Conservation (phyloP, 1,139 yeast species). For the Saccharomyces hybrid region DNA sequence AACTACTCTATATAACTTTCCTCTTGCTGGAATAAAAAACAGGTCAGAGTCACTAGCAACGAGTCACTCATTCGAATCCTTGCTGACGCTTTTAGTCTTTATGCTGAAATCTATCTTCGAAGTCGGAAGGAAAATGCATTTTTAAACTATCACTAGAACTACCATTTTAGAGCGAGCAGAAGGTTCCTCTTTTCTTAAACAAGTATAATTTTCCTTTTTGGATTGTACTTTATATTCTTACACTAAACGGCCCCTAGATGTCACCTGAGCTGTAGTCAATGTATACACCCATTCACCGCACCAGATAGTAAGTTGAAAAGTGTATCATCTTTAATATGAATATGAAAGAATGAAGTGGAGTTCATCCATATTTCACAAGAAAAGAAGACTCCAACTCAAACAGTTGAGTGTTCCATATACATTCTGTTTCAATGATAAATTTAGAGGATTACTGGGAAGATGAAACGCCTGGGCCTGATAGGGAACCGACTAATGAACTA, state of each 20-base stretch:
- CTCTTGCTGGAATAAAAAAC: neutral
- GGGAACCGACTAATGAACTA: constrained; percentile 8
- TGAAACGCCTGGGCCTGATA: neutral
- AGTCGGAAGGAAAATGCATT: neutral
- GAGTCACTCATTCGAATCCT: constrained; percentile 2
- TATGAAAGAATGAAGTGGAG: neutral
- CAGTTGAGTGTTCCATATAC: neutral
- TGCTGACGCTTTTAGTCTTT: neutral
- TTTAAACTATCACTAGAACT: neutral
- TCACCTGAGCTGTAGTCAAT: neutral
- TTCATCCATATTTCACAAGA: neutral
- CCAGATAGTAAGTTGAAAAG: neutral
- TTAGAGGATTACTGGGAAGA: neutral
- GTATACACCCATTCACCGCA: neutral
- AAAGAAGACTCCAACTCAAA: neutral
- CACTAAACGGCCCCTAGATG: neutral
- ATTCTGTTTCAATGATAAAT: neutral
- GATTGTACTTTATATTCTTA: neutral
- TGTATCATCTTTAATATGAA: neutral
- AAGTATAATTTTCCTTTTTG: neutral
- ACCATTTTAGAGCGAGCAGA: neutral
- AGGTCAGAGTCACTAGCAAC: neutral
- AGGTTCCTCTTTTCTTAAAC: neutral
- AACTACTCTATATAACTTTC: neutral
- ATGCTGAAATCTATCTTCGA: neutral